These are phyloP conservation scores for Lentinula guzmanii DNA, from an alignment of 768 basidiomycete genomes.

Conservation along the genomic window DNA sequence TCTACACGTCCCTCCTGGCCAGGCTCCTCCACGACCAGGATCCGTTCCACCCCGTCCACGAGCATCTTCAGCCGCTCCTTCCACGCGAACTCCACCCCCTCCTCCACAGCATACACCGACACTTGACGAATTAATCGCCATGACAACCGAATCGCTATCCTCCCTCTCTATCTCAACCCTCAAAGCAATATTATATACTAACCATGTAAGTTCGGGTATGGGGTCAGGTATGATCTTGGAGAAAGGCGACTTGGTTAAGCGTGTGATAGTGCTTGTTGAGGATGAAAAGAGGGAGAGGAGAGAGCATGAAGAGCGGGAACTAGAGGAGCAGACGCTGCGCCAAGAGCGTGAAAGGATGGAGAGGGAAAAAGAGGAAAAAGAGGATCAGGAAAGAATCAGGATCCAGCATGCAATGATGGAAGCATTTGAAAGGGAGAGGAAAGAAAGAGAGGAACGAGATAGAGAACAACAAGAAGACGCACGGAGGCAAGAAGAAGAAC, in stretches of 20 bases:
- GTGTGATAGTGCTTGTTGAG: slow-evolving; percentile 58
- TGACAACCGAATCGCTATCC: slow-evolving; percentile 50
- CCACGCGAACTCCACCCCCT: slow-evolving; percentile 15
- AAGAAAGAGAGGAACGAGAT: slow-evolving; percentile 19
- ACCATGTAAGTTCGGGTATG: slow-evolving; percentile 75
- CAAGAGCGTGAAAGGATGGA: slow-evolving; percentile 24
- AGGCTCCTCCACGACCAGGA: slow-evolving; percentile 16
- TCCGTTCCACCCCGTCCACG: slow-evolving; percentile 32
- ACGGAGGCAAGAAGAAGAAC: slow-evolving; percentile 14
- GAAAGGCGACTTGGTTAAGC: slow-evolving; percentile 77
- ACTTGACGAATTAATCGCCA: slow-evolving; percentile 61
- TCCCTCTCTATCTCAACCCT: slow-evolving; percentile 64
- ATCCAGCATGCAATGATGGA: slow-evolving; percentile 31
- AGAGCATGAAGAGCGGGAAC: slow-evolving; percentile 57
- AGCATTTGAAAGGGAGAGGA: slow-evolving; percentile 21
- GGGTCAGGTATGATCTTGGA: slow-evolving; percentile 74
- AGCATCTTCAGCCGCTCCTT: slow-evolving; percentile 30
- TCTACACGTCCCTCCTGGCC: slow-evolving; percentile 12
- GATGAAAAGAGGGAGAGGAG: slow-evolving; percentile 56
- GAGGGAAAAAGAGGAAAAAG: slow-evolving; percentile 29
- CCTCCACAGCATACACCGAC: slow-evolving; percentile 42
- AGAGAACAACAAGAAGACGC: slow-evolving; percentile 15
- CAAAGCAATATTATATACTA: slow-evolving; percentile 74
- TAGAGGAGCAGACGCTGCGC: slow-evolving; percentile 1
- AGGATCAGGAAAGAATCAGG: slow-evolving; percentile 35